phyloP scores from a whole-genome alignment of 2,329 filamentous ascomycete species.

The Sphaerulina musiva region DNA sequence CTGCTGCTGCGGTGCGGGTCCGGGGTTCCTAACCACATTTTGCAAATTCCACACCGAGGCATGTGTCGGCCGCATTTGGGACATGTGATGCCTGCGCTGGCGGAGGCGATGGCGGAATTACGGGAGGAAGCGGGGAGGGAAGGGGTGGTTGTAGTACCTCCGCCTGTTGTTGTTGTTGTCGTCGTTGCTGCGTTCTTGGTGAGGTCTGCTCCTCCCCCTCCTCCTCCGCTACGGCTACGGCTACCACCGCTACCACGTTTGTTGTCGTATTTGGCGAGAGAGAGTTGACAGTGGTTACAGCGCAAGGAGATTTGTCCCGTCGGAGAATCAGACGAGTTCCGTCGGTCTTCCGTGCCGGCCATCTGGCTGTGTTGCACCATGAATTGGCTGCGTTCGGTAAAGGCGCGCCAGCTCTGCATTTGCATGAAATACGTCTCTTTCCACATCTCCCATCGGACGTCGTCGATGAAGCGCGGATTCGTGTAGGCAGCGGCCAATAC shows the following conservation, averaged over 20 bases:
- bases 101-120: constrained; percentile 23
- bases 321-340: constrained; percentile 57
- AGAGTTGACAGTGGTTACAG: constrained; percentile 65
- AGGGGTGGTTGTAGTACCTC: too few relatives aligned
- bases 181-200: too few relatives aligned
- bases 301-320: constrained; percentile 66
- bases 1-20: constrained; percentile 38
- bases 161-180: too few relatives aligned
- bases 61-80: constrained; percentile 57
- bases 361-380: constrained; percentile 68
- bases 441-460: constrained; percentile 69
- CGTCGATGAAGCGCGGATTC: constrained; percentile 68
- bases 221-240: too few relatives aligned
- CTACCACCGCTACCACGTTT: constrained; percentile 14
- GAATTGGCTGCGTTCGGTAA: constrained; percentile 69
- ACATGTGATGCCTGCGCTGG: constrained; percentile 47
- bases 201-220: too few relatives aligned
- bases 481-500: constrained; percentile 68
- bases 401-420: constrained; percentile 63
- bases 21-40: constrained; percentile 54
- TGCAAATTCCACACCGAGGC: constrained; percentile 57
- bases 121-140: constrained; percentile 22
- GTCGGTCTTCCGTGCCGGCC: constrained; percentile 57
- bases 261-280: constrained; percentile 46
- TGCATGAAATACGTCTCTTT: constrained; percentile 66